Evolutionary conservation across 1,139 yeast species (phyloP), one percentile per base, ranked within the genome.

Genomic region (Entelexis sorbosivorans): DNA sequence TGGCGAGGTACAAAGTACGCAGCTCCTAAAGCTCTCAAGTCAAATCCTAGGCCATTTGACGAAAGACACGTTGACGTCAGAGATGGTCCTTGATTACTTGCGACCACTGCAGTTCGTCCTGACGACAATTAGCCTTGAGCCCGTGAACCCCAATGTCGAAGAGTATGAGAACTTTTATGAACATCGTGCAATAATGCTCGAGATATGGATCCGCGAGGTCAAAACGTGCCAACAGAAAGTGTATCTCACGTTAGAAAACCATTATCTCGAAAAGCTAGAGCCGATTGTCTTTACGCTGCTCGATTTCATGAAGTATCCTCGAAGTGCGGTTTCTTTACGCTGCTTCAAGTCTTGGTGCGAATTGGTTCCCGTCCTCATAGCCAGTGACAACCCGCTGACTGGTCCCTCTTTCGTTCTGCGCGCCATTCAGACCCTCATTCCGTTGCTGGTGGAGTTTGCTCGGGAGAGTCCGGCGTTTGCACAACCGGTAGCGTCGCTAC

Each of bases 341-440:
- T 78, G 82, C 53, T 68, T 89, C 29, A 84, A 80, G 60, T 77
- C 94, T 0, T 89, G 97, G 97, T 80, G 82, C 33, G 83, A 82
- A 59, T 67, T 88, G 49, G 79, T 86, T 35, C 85, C 86, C 56
- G 79, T 87, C 4, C 67, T 87, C 47, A 79, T 85, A 19, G 46
- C 43, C 10, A 52, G 46, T n/a, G 47, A 47, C 2, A 39, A 33
- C 24, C 31, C 36, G 8, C 73, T 79, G 5, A 61, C 70, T 0
- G 63, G 66, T 13, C 69, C 69, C 24, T 72, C 80, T 47, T 82
- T 89, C 59, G 78, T 87, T 51, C 67, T 86, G 36, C 94, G 84
- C 60, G 78, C 85, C 2, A 79, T 88, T 59, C 93, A 87, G 60
- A 72, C 77, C 10, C 73, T 86, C 17, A 72, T 86, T 26, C 95